Evolutionary conservation across 495 filamentous ascomycete species (phyloP), one percentile per base, ranked within the genome.

Genomic region (Podospora anserina): DNA sequence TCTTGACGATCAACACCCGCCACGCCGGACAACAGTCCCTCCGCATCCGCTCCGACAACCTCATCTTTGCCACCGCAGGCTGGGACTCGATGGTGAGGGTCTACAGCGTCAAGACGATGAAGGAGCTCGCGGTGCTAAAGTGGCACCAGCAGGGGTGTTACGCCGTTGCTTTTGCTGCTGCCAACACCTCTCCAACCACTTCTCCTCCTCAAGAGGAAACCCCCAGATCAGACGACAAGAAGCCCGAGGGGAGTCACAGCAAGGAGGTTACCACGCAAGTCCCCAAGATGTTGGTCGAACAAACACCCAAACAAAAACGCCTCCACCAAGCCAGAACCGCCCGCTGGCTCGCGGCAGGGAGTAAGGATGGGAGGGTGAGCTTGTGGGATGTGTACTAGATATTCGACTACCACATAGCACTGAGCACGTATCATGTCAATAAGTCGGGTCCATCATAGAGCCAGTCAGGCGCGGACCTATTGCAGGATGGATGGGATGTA

Each of bases 101-200:
- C 7, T 99, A 97, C 76, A 90, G 90, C 1, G 76, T 85, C 15
- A 92, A 90, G 74, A 90, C 88, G 0, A 85, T 97, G 85, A 90
- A 89, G 72, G 94, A 98, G 79, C 73, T 99, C 2, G 95, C 95
- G 4, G 95, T 98, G 68, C 79, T 98, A 70, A 97, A 96, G 79
- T 98, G 96, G 95, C 94, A 97, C 77, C 88, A 89, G 69, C 91
- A 91, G 49, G 94, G 95, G 19, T 93, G 90, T 71, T 97, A 96
- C 80, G 86, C 91, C n/a, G 86, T 90, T 61, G 90, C 88, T 20
- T 97, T 97, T 82, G 89, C 91, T 2, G 78, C 81, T 16, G 74
- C 87, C 20, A 58, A 49, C 39, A 5, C 9, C 39, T 11, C 39
- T 49, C 39, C 34, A 6, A 1, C 11, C 1, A 6, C 54, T 18